Percentiles rank a stretch among this genome's conserved stretches.
phyloP scores from a whole-genome alignment of 2,329 filamentous ascomycete species.

The Stemphylium lycopersici region DNA sequence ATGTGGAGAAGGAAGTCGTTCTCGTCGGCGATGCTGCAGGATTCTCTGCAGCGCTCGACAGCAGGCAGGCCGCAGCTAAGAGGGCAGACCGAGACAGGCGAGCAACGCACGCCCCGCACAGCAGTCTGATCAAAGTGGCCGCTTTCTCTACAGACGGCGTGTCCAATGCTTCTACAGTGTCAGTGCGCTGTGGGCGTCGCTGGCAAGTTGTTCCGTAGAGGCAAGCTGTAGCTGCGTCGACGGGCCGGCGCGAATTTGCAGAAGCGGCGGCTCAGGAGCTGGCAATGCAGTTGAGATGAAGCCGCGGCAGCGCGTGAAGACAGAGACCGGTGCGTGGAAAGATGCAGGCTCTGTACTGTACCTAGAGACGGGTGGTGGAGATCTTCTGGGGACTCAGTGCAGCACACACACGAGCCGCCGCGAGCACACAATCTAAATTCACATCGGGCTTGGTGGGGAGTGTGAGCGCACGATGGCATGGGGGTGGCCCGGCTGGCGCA shows the following conservation, averaged over 20 bases:
- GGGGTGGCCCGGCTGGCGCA: conserved; percentile 37
- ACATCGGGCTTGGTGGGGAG: conserved; percentile 41
- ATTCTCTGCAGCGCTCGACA: conserved; percentile 46
- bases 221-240: conserved; percentile 35
- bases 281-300: conserved; percentile 22
- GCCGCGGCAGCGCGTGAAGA: conserved; percentile 24
- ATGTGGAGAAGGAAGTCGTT: conserved; percentile 39
- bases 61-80: conserved; percentile 50
- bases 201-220: conserved; percentile 25
- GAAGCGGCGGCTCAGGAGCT: conserved; percentile 29
- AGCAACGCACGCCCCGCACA: conserved; percentile 42
- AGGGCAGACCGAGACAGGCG: conserved; percentile 49
- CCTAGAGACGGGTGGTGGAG: conserved; percentile 44
- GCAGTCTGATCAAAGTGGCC: conserved; percentile 36
- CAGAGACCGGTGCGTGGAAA: conserved; percentile 24
- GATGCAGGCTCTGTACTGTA: conserved; percentile 29
- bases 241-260: conserved; percentile 47
- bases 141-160: conserved; percentile 35
- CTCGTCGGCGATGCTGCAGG: conserved; percentile 47
- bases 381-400: conserved; percentile 41
- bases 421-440: conserved; percentile 48
- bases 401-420: conserved; percentile 38
- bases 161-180: conserved; percentile 30
- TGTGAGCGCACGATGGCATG: conserved; percentile 33
- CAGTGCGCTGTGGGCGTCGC: conserved; percentile 36